Percentiles rank a stretch among this genome's conserved stretches.
phyloP scores from a whole-genome alignment of 176 grass and related monocot genomes.

The Rhynchospora breviuscula region DNA sequence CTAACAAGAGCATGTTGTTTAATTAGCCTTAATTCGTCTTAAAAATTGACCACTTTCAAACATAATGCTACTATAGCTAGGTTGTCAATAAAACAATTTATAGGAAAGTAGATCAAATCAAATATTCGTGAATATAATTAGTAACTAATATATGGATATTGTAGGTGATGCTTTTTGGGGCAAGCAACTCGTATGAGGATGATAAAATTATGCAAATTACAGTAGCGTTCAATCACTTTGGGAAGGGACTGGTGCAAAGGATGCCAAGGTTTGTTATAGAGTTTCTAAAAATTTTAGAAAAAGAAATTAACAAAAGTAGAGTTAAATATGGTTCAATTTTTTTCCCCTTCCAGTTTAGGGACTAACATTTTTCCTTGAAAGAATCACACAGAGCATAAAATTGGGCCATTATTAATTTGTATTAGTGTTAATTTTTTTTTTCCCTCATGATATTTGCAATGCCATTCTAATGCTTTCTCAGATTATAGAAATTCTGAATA shows the following conservation, averaged over 20 bases:
- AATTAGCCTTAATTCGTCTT: background rate
- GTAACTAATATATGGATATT: background rate
- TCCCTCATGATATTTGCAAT: background rate
- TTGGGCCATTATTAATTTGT: background rate
- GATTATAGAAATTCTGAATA: background rate
- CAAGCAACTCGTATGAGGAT: conserved; percentile 35
- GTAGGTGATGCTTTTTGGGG: conserved; percentile 73
- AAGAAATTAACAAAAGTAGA: background rate
- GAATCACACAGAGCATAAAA: background rate
- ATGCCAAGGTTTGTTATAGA: conserved; percentile 37
- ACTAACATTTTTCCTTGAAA: background rate
- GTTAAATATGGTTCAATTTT: background rate
- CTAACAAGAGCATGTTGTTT: background rate
- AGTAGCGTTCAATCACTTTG: conserved; percentile 88
- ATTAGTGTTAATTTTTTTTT: background rate
- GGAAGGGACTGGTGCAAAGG: conserved; percentile 72
- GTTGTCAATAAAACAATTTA: no score
- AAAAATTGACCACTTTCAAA: no score
- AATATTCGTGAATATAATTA: background rate
- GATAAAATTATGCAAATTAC: conserved; percentile 71
- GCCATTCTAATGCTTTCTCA: background rate
- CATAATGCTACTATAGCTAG: no score
- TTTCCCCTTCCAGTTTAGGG: background rate
- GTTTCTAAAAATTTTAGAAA: background rate
- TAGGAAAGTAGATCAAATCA: background rate